Evolutionary conservation across 139 green algal species (phyloP), one percentile per base, ranked within the genome.

Genomic region (Nannochloris sp.): DNA sequence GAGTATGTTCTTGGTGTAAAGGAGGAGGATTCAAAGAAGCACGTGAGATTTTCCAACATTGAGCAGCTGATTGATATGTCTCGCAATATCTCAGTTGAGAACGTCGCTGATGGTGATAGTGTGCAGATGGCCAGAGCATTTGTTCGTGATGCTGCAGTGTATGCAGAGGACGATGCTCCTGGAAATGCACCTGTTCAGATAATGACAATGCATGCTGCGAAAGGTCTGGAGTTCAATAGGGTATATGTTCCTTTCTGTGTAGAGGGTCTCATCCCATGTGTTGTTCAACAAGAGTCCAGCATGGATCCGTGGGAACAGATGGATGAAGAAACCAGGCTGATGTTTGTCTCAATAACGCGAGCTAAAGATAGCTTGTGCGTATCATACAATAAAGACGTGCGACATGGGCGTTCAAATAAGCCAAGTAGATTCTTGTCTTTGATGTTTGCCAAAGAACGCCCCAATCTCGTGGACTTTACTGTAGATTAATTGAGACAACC

Each of bases 201-300:
- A 11, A 79, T 79, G 70, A 85, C 82, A 2, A 56, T 88, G 46
- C 82, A 88, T 66, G 67, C 67, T 1, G 69, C 79, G 29, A 88
- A 88, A 50, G 82, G 82, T 10, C 73, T 86, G 12, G 82, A 88
- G 67, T 88, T 82, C 33, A 45, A 75, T 12, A 53, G 49, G 2
- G 78, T 85, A 1, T 84, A 84, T 43, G 66, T 87, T 10, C 59
- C 72, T 29, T 62, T 62, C 36, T 71, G 43, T 40, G 50, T 49
- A 31, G 62, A 75, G 11, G 50, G 43, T 44, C 6, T 26, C 10
- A 9, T 71, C 6, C 69, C 69, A 4, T 23, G 33, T 40, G 33
- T 40, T 40, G 33, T 40, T 0, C 33, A 40, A 40, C 33, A 40
- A 13, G 33, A 40, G 9, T 40, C 33, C 6, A 40, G 33, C 33